Conservation (phyloP, 2,329 filamentous ascomycete genomes). For the Claviceps lovelessii region DNA sequence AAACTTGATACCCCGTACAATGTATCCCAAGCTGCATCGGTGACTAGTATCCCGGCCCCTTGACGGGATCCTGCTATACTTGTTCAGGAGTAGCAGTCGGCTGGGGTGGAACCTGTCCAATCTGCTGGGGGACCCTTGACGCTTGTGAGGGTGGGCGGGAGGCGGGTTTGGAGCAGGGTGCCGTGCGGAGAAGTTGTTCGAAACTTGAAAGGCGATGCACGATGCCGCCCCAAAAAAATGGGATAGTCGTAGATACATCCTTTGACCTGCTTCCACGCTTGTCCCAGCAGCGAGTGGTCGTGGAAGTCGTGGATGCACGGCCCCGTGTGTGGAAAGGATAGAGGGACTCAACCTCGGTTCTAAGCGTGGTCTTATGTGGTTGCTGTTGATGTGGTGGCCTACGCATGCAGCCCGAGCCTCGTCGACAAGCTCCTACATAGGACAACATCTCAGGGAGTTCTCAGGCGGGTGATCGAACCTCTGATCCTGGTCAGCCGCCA, state of each 20-base stretch:
- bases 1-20: not conserved
- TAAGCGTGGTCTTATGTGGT: not conserved
- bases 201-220: not conserved
- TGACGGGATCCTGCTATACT: constrained; percentile 3
- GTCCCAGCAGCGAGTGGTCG: not conserved
- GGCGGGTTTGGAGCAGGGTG: not conserved
- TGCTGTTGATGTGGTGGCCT: not conserved
- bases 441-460: not conserved
- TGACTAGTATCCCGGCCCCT: not conserved
- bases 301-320: not conserved
- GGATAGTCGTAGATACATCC: not conserved
- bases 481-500: not conserved
- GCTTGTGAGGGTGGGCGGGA: not conserved
- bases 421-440: not conserved
- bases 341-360: not conserved
- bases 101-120: constrained; percentile 4
- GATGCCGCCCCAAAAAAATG: not conserved
- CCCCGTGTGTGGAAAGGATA: not conserved
- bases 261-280: not conserved
- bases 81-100: constrained; percentile 4
- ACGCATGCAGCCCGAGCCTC: not conserved
- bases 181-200: not conserved
- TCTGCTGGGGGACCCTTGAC: not conserved
- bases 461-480: not conserved
- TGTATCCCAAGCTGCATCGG: not conserved